Percentiles rank a stretch among this genome's conserved stretches.
Conservation (phyloP, 331 rosid genomes). For the Cydonia oblonga region DNA sequence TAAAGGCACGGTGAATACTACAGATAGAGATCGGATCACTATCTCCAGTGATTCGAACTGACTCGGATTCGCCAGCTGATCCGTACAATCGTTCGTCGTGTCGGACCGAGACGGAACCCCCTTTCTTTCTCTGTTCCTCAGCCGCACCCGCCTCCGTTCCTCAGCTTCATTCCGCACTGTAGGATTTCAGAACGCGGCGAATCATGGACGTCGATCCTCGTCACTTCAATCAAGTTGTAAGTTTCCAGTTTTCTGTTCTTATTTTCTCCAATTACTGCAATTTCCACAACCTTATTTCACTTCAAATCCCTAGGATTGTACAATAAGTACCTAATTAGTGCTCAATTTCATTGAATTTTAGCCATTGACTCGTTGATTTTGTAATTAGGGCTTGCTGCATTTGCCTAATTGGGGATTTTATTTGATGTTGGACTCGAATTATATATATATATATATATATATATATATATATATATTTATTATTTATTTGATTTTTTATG, state of each 20-base stretch:
- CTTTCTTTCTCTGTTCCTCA: background rate
- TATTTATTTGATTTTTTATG: background rate
- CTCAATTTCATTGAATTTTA: background rate
- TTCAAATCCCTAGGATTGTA: background rate
- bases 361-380: background rate
- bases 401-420: background rate
- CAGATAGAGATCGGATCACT: background rate
- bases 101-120: background rate
- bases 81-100: background rate
- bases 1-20: background rate
- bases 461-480: no score
- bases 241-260: constrained; percentile 5
- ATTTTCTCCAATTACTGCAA: background rate
- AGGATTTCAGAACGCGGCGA: background rate
- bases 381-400: background rate
- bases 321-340: background rate
- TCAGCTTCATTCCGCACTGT: background rate
- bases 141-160: background rate
- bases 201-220: constrained; percentile 83
- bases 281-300: background rate
- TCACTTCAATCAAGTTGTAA: constrained; percentile 55
- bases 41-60: background rate
- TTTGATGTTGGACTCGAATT: background rate
- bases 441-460: no score
- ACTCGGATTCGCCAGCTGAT: background rate